A percentile compares a stretch with the other conserved stretches of the same genome.
These are phyloP conservation scores for Phialocephala subalpina DNA, from an alignment of 2,329 filamentous ascomycete genomes.

Conservation along the genomic window DNA sequence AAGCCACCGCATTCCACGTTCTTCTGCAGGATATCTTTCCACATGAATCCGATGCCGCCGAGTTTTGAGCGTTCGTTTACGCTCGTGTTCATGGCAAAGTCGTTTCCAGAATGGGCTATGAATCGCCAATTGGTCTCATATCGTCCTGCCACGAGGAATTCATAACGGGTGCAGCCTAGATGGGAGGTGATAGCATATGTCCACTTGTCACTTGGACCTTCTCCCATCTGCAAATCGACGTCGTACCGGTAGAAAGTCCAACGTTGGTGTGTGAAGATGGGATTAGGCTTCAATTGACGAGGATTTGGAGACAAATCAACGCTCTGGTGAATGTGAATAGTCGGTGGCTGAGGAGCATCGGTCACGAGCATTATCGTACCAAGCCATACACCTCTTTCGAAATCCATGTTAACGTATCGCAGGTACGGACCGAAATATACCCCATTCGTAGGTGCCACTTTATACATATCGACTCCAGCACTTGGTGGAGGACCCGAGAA, in stretches of 20 bases:
- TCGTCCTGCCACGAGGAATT: slow-evolving; percentile 92
- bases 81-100: slow-evolving; percentile 88
- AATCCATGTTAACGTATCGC: slow-evolving; percentile 95
- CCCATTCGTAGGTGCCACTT: slow-evolving; percentile 90
- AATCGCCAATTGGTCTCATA: slow-evolving; percentile 95
- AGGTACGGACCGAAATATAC: slow-evolving; percentile 98
- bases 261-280: slow-evolving; percentile 87
- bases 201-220: slow-evolving; percentile 83
- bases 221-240: slow-evolving; percentile 88
- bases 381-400: slow-evolving; percentile 89
- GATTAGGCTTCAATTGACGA: slow-evolving; percentile 80
- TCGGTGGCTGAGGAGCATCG: slow-evolving; percentile 89
- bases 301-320: slow-evolving; percentile 92
- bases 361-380: slow-evolving; percentile 95
- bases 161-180: slow-evolving; percentile 95
- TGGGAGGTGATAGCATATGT: slow-evolving; percentile 98
- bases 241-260: slow-evolving; percentile 98
- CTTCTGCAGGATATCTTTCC: slow-evolving; percentile 98
- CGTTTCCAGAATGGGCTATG: slow-evolving; percentile 94
- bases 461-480: slow-evolving; percentile 93
- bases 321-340: slow-evolving; percentile 93
- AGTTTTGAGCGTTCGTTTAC: slow-evolving; percentile 85
- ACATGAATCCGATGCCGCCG: slow-evolving; percentile 94
- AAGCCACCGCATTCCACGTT: slow-evolving; percentile 96
- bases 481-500: slow-evolving; percentile 89